Evolutionary conservation across 257 asterid species (phyloP).

Genomic region (Solanum raphanifolium): DNA sequence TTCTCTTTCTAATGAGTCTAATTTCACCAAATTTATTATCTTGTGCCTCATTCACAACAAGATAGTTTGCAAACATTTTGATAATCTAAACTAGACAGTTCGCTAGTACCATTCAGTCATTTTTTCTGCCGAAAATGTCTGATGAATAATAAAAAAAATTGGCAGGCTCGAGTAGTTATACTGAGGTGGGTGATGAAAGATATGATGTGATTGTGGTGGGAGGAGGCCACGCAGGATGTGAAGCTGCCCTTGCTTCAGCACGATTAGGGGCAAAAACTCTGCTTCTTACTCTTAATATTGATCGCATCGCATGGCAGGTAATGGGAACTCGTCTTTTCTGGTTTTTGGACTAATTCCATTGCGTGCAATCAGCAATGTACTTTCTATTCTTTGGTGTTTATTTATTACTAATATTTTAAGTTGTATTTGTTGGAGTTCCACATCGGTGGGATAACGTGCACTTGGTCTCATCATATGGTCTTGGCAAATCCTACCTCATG

Average conservation of each 20-base stretch:
- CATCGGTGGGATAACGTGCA: background rate
- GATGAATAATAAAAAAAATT: background rate
- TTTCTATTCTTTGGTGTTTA: background rate
- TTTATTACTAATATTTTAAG: background rate
- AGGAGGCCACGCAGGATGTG: slow-evolving; percentile 99
- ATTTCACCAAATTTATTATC: background rate
- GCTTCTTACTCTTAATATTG: slow-evolving; percentile 90
- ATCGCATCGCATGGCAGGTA: slow-evolving; percentile 99
- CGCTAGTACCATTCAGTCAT: background rate
- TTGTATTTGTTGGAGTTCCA: background rate
- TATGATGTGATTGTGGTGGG: slow-evolving; percentile 96
- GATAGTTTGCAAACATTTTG: background rate
- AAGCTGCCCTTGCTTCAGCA: slow-evolving; percentile 97
- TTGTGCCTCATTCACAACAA: background rate
- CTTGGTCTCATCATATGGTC: background rate
- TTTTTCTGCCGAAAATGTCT: background rate
- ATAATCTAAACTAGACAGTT: background rate
- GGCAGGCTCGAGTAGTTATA: slow-evolving; percentile 32
- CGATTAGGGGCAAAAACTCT: slow-evolving; percentile 93
- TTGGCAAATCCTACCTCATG: background rate
- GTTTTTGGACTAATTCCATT: background rate
- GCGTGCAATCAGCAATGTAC: background rate
- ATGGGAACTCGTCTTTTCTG: background rate
- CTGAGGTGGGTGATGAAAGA: slow-evolving; percentile 46
- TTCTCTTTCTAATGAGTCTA: background rate